Evolutionary conservation across 176 grass and related monocot species (phyloP).

Genomic region (Eremochloa ophiuroides): DNA sequence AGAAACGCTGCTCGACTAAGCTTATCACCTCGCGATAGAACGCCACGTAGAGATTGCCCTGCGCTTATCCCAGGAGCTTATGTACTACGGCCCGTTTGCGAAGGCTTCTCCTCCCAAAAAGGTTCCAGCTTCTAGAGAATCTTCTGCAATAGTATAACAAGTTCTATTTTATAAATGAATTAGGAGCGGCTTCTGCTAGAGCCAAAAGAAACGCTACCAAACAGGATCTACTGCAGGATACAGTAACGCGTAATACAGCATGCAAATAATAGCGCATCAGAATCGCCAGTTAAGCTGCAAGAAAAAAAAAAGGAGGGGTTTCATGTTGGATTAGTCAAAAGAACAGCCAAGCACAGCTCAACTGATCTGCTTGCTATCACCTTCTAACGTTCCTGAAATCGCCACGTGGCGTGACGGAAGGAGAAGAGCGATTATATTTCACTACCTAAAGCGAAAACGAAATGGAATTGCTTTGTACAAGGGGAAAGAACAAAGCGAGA

Average conservation of each 20-base stretch:
- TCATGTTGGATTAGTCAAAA: slow-evolving; percentile 18
- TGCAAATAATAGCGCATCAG: not conserved
- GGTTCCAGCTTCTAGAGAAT: not conserved
- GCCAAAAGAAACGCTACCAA: not conserved
- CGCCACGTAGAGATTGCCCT: not conserved
- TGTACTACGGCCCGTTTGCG: not conserved
- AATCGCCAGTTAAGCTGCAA: not conserved
- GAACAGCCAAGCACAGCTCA: slow-evolving; percentile 9
- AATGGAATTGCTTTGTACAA: slow-evolving; percentile 35
- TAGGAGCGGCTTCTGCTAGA: not conserved
- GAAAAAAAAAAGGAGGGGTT: not conserved
- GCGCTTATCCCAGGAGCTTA: not conserved
- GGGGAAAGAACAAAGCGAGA: slow-evolving; percentile 45
- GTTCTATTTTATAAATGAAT: not conserved
- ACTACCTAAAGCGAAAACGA: slow-evolving; percentile 21
- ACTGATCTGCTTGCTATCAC: not conserved
- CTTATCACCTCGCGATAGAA: not conserved
- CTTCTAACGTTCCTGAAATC: slow-evolving; percentile 1
- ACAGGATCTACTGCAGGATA: not conserved
- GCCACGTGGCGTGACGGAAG: slow-evolving; percentile 6
- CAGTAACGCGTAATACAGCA: not conserved
- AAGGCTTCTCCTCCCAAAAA: not conserved
- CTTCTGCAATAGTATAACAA: not conserved
- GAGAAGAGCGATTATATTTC: not conserved
- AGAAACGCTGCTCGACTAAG: not conserved